Conservation (phyloP, 1,284 basidiomycete species). For the Naganishia sp. region DNA sequence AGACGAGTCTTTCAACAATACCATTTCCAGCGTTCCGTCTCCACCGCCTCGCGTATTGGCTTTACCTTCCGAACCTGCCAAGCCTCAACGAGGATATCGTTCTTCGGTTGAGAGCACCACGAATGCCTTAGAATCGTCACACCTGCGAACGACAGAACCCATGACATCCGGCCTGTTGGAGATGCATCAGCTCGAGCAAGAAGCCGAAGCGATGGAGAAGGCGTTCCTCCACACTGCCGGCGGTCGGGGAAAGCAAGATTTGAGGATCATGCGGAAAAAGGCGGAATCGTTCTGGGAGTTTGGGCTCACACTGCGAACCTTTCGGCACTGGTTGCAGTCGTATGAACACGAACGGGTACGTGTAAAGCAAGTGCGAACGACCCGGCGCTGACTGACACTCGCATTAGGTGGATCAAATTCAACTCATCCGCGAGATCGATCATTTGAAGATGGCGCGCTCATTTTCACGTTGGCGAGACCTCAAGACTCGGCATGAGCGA, state of each 20-base stretch:
- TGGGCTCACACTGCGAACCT: slow-evolving; percentile 14
- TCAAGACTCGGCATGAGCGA: slow-evolving; percentile 19
- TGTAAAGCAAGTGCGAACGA: not conserved
- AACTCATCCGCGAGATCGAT: slow-evolving; percentile 25
- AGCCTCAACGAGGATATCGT: not conserved
- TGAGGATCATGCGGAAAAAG: slow-evolving; percentile 23
- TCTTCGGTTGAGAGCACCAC: not conserved
- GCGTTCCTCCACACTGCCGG: not conserved
- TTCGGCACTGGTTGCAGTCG: slow-evolving; percentile 14
- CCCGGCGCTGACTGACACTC: not conserved
- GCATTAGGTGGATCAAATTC: slow-evolving; percentile 13
- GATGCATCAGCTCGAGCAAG: slow-evolving; percentile 7
- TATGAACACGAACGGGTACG: slow-evolving; percentile 21
- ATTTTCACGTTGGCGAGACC: slow-evolving; percentile 25
- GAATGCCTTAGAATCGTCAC: not conserved
- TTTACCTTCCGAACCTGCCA: not conserved
- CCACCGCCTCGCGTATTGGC: slow-evolving; percentile 10
- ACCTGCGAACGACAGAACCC: not conserved
- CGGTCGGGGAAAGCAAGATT: slow-evolving; percentile 13
- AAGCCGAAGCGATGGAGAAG: slow-evolving; percentile 18
- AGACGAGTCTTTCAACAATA: slow-evolving; percentile 27
- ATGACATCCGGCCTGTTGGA: not conserved
- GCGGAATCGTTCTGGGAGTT: slow-evolving; percentile 29
- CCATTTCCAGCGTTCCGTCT: slow-evolving; percentile 20
- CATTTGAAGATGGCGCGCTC: slow-evolving; percentile 21